Evolutionary conservation across 1,139 yeast genomes (phyloP).

Genomic region (Magnusiomyces tetraspermus): DNA sequence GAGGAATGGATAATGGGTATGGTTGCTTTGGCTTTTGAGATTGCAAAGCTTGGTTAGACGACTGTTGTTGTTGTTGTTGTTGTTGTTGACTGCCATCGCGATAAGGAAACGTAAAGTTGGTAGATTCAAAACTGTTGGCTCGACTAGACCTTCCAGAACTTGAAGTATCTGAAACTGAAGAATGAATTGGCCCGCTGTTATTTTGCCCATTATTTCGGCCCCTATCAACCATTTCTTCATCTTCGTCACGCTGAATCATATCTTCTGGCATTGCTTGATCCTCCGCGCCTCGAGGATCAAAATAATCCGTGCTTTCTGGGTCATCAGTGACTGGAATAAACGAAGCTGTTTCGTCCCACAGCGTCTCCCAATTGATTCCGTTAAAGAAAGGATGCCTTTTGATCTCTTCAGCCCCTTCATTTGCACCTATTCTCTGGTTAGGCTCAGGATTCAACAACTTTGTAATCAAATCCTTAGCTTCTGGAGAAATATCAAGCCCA

Average conservation of each 20-base stretch:
- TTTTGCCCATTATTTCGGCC: constrained; percentile 3
- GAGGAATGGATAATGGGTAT: constrained; percentile 42
- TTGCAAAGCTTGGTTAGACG: not conserved
- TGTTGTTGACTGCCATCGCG: not conserved
- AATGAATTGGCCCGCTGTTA: constrained; percentile 5
- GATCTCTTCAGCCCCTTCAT: constrained; percentile 66
- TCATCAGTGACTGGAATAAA: constrained; percentile 73
- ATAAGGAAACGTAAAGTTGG: constrained; percentile 7
- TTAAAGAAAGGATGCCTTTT: constrained; percentile 67
- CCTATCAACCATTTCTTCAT: constrained; percentile 21
- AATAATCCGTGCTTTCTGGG: constrained; percentile 87
- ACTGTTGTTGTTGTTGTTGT: not conserved
- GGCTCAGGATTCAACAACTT: constrained; percentile 58
- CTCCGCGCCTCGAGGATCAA: constrained; percentile 80
- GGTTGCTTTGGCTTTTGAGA: constrained; percentile 1
- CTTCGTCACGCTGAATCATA: constrained; percentile 15
- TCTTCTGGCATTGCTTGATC: constrained; percentile 26
- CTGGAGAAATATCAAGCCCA: constrained; percentile 43
- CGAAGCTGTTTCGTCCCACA: constrained; percentile 68
- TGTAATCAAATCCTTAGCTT: constrained; percentile 64
- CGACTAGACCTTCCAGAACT: constrained; percentile 15
- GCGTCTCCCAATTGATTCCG: constrained; percentile 62
- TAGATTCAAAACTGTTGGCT: constrained; percentile 15
- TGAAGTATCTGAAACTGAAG: constrained; percentile 9
- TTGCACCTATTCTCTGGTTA: constrained; percentile 55